Evolutionary conservation across 805 yeast species (phyloP).

Genomic region (Candida adriatica): DNA sequence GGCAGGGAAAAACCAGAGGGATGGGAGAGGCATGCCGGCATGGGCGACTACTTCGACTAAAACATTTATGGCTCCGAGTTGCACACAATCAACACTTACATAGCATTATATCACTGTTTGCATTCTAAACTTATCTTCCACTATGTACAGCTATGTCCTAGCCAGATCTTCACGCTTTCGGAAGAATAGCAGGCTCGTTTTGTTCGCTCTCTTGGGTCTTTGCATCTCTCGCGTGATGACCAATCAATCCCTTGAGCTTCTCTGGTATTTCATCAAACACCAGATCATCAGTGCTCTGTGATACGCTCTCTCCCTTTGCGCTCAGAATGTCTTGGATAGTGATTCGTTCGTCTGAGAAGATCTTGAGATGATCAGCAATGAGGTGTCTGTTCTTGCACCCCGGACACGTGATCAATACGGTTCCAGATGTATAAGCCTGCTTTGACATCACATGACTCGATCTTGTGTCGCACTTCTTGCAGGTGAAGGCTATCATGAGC

Average conservation of each 20-base stretch:
- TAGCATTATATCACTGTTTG: too few species aligned
- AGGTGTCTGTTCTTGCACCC: constrained; percentile 83
- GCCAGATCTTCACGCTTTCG: not conserved
- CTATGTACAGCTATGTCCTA: not conserved
- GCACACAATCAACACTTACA: too few species aligned
- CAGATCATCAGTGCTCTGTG: constrained; percentile 58
- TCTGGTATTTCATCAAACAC: constrained; percentile 66
- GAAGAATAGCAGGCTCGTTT: constrained; percentile 4
- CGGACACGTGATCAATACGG: constrained; percentile 88
- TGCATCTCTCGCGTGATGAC: constrained; percentile 61
- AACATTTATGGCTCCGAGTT: too few species aligned
- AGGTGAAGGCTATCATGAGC: constrained; percentile 84
- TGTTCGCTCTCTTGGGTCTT: constrained; percentile 1
- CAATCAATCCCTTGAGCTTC: constrained; percentile 40
- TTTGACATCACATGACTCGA: constrained; percentile 89
- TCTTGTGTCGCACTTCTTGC: constrained; percentile 77
- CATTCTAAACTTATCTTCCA: too few species aligned
- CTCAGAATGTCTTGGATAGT: constrained; percentile 75
- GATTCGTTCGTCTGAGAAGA: constrained; percentile 71
- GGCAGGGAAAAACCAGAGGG: constrained; percentile 53
- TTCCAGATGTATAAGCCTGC: constrained; percentile 83
- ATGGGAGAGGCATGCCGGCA: constrained; percentile 49
- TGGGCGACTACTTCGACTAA: constrained; percentile 11
- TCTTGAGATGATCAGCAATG: constrained; percentile 82
- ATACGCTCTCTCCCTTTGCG: constrained; percentile 70